Evolutionary conservation across 2,329 filamentous ascomycete genomes (phyloP).

Genomic region (Gaeumannomyces sp.): DNA sequence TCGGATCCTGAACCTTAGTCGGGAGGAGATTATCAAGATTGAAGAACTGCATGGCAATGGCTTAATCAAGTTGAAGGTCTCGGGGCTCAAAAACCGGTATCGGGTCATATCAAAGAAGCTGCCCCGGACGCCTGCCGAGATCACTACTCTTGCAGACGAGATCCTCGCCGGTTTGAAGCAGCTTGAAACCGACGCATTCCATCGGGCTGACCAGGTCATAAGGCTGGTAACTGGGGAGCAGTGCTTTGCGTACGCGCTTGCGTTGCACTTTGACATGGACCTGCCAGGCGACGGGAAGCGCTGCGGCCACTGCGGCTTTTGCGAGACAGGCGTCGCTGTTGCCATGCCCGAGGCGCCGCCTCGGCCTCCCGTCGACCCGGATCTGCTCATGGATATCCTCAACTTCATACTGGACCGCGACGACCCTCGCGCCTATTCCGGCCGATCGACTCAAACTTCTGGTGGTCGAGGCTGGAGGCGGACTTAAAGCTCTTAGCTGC

Average conservation of each 20-base stretch:
- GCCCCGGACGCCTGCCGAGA: constrained; percentile 34
- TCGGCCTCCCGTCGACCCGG: constrained; percentile 26
- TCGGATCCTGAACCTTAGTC: constrained; percentile 25
- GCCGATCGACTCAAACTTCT: neutral
- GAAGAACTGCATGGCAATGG: constrained; percentile 45
- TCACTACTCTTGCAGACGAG: constrained; percentile 36
- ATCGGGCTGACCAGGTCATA: constrained; percentile 42
- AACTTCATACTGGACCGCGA: constrained; percentile 39
- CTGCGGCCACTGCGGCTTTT: constrained; percentile 52
- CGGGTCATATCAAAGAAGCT: constrained; percentile 35
- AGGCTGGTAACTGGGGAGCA: constrained; percentile 43
- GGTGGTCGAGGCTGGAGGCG: neutral
- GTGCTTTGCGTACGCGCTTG: constrained; percentile 48
- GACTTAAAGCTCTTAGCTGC: neutral
- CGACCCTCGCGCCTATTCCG: constrained; percentile 33
- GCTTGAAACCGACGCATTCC: constrained; percentile 48
- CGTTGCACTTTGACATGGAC: constrained; percentile 51
- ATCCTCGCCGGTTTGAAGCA: constrained; percentile 44
- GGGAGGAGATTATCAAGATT: constrained; percentile 46
- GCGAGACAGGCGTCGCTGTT: constrained; percentile 31
- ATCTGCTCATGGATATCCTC: constrained; percentile 37
- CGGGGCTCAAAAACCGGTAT: constrained; percentile 48
- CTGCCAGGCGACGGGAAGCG: constrained; percentile 34
- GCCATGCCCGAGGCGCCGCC: constrained; percentile 11
- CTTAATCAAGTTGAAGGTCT: constrained; percentile 41